Conservation (phyloP, 352 stramenopile species). For the Phytophthora colocasiae region DNA sequence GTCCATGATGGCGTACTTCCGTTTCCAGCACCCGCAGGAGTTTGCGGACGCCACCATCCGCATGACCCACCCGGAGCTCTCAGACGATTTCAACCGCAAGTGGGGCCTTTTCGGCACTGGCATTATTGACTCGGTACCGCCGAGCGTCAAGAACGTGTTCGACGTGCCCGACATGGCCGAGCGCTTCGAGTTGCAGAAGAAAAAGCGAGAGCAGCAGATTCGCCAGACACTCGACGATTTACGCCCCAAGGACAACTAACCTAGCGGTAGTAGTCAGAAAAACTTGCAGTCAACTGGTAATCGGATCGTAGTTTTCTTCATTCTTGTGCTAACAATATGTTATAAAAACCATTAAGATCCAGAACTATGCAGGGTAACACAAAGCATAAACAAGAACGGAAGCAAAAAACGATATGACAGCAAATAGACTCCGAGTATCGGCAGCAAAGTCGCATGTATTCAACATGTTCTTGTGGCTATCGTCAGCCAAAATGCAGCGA, state of each 20-base stretch:
- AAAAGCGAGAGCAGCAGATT: constrained; percentile 76
- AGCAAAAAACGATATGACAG: constrained; percentile 8
- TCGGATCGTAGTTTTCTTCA: background rate
- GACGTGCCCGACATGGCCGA: constrained; percentile 70
- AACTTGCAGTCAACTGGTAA: background rate
- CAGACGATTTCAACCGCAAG: constrained; percentile 74
- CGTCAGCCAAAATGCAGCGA: constrained; percentile 35
- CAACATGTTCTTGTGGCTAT: constrained; percentile 34
- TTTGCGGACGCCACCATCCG: constrained; percentile 84
- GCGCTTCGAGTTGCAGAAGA: constrained; percentile 75
- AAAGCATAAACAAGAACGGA: background rate
- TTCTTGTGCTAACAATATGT: background rate
- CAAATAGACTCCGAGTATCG: constrained; percentile 28
- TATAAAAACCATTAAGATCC: too few relatives aligned
- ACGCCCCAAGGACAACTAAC: constrained; percentile 70
- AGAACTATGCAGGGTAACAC: too few relatives aligned
- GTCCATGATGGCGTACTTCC: constrained; percentile 82
- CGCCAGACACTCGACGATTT: constrained; percentile 76
- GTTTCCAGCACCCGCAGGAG: constrained; percentile 84
- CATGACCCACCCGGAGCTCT: constrained; percentile 79
- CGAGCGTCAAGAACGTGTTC: constrained; percentile 71
- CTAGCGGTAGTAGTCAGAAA: constrained; percentile 1
- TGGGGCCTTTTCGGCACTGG: constrained; percentile 89
- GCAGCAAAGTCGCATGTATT: constrained; percentile 57
- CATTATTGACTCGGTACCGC: constrained; percentile 74